Conservation (phyloP, 1,284 basidiomycete genomes). For the Rhodofomes roseus region DNA sequence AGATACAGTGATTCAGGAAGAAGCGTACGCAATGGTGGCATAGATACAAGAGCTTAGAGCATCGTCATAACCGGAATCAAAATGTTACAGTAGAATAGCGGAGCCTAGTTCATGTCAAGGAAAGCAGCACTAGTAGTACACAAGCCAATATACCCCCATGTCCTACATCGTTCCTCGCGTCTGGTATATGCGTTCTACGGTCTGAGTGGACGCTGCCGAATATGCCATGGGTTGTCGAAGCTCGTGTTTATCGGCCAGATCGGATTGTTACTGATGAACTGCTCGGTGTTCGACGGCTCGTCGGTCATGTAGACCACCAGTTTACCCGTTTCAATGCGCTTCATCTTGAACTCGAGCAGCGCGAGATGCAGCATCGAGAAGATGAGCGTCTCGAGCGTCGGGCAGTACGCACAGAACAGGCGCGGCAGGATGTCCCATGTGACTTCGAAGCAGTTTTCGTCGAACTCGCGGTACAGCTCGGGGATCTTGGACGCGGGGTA, state of each 20-base stretch:
- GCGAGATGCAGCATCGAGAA: neutral
- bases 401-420: slow-evolving; percentile 2
- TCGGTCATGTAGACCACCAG: neutral
- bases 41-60: too few species aligned
- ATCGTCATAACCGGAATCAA: too few species aligned
- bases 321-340: neutral
- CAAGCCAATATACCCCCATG: too few species aligned
- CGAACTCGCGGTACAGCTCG: neutral
- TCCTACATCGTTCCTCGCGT: too few species aligned
- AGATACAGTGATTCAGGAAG: too few species aligned
- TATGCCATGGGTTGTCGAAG: neutral
- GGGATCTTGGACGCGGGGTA: neutral
- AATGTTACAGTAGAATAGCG: too few species aligned
- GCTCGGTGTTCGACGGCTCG: neutral
- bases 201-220: neutral
- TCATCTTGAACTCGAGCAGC: neutral
- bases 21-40: too few species aligned
- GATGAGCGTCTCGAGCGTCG: neutral
- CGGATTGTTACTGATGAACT: neutral
- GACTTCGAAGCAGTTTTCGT: neutral
- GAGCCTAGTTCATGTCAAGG: too few species aligned
- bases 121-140: too few species aligned
- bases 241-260: neutral
- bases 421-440: neutral
- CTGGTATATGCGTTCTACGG: too few species aligned